Evolutionary conservation across 1,139 yeast species (phyloP).

Genomic region (Tardiomyces depauwii): DNA sequence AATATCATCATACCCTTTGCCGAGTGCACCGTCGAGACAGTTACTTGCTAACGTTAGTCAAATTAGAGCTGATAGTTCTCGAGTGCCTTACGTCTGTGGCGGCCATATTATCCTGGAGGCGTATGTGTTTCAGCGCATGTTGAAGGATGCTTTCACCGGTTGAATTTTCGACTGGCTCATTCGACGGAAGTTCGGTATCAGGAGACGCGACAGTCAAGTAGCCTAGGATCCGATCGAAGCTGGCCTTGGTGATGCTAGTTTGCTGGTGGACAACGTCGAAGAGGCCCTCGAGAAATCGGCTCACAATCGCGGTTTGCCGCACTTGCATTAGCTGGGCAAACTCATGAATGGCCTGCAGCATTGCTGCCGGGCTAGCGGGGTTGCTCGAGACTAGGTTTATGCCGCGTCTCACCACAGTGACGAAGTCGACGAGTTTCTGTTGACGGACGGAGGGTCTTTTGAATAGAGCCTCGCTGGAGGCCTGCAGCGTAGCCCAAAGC

Average conservation of each 20-base stretch:
- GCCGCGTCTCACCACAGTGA: too few species aligned
- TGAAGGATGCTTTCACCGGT: too few species aligned
- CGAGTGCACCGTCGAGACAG: conserved; percentile 69
- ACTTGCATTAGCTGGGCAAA: not conserved
- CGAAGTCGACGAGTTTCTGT: too few species aligned
- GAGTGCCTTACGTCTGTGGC: not conserved
- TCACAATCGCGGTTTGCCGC: not conserved
- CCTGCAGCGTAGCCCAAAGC: not conserved
- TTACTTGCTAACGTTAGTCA: conserved; percentile 17
- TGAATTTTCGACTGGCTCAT: too few species aligned
- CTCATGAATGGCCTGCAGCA: not conserved
- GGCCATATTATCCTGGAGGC: not conserved
- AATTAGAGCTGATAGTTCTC: too few species aligned
- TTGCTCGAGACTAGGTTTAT: too few species aligned
- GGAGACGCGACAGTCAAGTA: too few species aligned
- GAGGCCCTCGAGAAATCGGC: not conserved
- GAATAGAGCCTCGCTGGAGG: too few species aligned
- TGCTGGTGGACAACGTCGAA: not conserved
- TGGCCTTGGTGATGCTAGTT: not conserved
- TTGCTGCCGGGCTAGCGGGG: not conserved
- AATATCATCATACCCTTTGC: conserved; percentile 46
- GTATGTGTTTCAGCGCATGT: not conserved
- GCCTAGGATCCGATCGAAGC: not conserved
- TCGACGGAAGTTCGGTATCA: too few species aligned
- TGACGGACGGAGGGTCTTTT: too few species aligned